These are phyloP conservation scores for Aspergillus wentii DNA, from an alignment of 495 filamentous ascomycete genomes.

Conservation along the genomic window DNA sequence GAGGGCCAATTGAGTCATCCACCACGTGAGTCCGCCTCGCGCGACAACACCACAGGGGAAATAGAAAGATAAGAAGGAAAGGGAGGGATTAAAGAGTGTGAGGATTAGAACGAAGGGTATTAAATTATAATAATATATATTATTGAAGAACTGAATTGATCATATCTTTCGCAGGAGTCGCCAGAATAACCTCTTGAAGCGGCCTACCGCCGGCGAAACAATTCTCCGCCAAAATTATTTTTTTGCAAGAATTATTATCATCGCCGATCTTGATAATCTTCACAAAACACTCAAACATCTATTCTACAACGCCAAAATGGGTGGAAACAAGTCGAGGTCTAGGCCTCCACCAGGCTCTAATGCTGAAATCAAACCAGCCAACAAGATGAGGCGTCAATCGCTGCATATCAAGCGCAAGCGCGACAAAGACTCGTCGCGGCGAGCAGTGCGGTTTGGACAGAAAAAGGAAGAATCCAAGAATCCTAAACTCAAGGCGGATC, in stretches of 20 bases:
- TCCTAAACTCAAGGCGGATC: conserved; percentile 65
- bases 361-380: conserved; percentile 36
- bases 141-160: background rate
- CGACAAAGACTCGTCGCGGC: conserved; percentile 61
- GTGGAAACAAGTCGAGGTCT: conserved; percentile 12
- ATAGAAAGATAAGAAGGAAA: conserved; percentile 1
- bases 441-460: conserved; percentile 68
- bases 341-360: conserved; percentile 24
- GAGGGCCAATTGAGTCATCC: conserved; percentile 44
- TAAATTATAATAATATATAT: no score
- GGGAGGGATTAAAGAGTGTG: background rate
- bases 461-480: conserved; percentile 83
- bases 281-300: background rate
- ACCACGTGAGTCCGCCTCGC: conserved; percentile 24
- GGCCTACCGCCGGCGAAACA: conserved; percentile 11
- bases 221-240: conserved; percentile 14
- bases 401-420: conserved; percentile 77
- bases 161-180: no score
- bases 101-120: background rate
- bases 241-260: background rate
- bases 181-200: background rate
- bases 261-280: background rate
- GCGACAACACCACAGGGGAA: conserved; percentile 6
- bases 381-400: conserved; percentile 71
- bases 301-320: conserved; percentile 20